Conservation (phyloP, 257 asterid species). For the Lycium ferocissimum region DNA sequence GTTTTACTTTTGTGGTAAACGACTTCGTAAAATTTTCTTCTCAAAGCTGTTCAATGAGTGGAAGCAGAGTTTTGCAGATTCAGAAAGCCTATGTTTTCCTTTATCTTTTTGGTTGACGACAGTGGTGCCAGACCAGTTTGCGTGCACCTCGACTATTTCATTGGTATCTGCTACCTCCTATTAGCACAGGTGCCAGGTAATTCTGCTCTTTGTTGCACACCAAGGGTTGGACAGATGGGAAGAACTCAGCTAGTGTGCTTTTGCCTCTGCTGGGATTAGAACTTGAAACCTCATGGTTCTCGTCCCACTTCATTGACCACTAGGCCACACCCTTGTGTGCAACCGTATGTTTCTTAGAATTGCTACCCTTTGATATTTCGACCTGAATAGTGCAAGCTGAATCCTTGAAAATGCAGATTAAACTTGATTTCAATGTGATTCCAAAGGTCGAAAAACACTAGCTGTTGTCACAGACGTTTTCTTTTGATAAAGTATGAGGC, state of each 20-base stretch:
- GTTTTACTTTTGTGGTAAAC: background rate
- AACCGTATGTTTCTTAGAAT: background rate
- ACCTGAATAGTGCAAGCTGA: background rate
- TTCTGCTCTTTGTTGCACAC: too few relatives aligned
- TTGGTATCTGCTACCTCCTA: too few relatives aligned
- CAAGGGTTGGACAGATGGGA: too few relatives aligned
- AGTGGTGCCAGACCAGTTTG: too few relatives aligned
- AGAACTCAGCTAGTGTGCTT: too few relatives aligned
- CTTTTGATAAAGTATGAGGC: background rate
- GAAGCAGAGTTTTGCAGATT: background rate
- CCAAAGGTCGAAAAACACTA: too few relatives aligned
- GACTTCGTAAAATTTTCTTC: background rate
- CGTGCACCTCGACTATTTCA: too few relatives aligned
- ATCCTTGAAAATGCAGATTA: slow-evolving; percentile 3
- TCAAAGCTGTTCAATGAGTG: background rate
- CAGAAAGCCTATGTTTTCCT: background rate
- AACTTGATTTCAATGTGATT: background rate
- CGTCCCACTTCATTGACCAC: too few relatives aligned
- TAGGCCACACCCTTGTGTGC: too few relatives aligned
- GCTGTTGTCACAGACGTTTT: background rate
- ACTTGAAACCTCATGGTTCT: too few relatives aligned
- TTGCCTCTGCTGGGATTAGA: too few relatives aligned
- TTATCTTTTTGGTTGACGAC: background rate
- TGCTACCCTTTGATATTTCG: background rate
- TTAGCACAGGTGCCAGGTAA: too few relatives aligned